phyloP scores from a whole-genome alignment of 2,329 filamentous ascomycete species.

The Aspergillus quadricinctus region DNA sequence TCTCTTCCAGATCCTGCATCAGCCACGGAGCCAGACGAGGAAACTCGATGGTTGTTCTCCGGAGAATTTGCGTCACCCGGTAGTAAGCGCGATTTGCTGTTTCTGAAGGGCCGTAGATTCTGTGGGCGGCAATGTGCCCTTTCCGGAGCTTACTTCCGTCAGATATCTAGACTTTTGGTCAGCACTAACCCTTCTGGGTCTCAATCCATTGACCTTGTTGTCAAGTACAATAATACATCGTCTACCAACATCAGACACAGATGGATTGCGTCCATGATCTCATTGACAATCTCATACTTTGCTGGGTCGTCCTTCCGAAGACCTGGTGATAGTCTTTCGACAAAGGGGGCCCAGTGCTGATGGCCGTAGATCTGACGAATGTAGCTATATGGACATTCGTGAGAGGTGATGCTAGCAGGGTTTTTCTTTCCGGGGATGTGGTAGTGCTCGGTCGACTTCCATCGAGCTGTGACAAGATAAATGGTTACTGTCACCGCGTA shows the following conservation, averaged over 20 bases:
- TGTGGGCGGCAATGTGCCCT: slow-evolving; percentile 16
- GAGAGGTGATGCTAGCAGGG: not conserved
- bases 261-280: slow-evolving; percentile 23
- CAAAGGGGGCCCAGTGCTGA: slow-evolving; percentile 19
- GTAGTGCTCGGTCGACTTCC: no score
- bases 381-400: slow-evolving; percentile 18
- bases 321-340: slow-evolving; percentile 15
- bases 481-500: no score
- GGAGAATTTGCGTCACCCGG: slow-evolving; percentile 17
- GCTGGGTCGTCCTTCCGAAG: slow-evolving; percentile 11
- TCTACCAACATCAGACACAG: slow-evolving; percentile 22
- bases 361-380: slow-evolving; percentile 18
- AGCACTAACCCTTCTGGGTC: no score
- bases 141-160: slow-evolving; percentile 19
- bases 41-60: slow-evolving; percentile 9
- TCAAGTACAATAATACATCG: slow-evolving; percentile 8
- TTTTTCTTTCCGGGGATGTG: no score
- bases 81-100: slow-evolving; percentile 22
- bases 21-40: slow-evolving; percentile 14
- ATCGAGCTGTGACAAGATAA: no score
- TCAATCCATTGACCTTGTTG: no score
- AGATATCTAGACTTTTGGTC: slow-evolving; percentile 10
- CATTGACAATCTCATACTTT: slow-evolving; percentile 16
- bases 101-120: slow-evolving; percentile 18
- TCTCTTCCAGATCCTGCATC: slow-evolving; percentile 18